Evolutionary conservation across 768 basidiomycete genomes (phyloP).

Genomic region (Kwoniella europaea): DNA sequence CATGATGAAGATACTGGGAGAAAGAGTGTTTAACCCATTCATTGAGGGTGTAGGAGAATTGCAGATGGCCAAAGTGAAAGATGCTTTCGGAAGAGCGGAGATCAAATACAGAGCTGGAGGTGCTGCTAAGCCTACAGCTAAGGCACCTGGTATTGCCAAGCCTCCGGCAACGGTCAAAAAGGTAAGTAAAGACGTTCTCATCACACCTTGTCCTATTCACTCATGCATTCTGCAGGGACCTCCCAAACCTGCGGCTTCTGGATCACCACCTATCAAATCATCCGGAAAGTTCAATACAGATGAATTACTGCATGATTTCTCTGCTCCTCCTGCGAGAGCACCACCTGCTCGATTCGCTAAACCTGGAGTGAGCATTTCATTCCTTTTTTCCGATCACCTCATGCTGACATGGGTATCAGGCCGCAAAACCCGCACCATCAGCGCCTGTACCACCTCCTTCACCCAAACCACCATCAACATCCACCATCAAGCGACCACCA

Average conservation of each 20-base stretch:
- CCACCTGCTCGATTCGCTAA: constrained; percentile 46
- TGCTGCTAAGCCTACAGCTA: constrained; percentile 32
- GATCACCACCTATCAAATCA: constrained; percentile 47
- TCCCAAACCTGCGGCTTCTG: constrained; percentile 21
- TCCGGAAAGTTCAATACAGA: constrained; percentile 39
- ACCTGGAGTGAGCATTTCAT: constrained; percentile 26
- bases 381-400: not conserved
- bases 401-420: constrained; percentile 5
- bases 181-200: constrained; percentile 26
- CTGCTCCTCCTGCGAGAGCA: constrained; percentile 37
- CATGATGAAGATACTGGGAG: constrained; percentile 96
- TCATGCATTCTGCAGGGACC: not conserved
- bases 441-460: constrained; percentile 32
- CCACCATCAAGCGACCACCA: constrained; percentile 56
- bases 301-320: constrained; percentile 55
- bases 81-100: constrained; percentile 87
- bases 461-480: constrained; percentile 27
- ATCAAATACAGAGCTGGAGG: constrained; percentile 82
- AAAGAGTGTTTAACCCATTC: constrained; percentile 82
- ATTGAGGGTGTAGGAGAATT: constrained; percentile 85
- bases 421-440: constrained; percentile 35
- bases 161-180: constrained; percentile 33
- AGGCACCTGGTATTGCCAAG: constrained; percentile 21
- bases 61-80: constrained; percentile 88
- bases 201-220: not conserved